These are phyloP conservation scores for Yamadazyma atlantica DNA, from an alignment of 1,139 yeast species.

Conservation along the genomic window DNA sequence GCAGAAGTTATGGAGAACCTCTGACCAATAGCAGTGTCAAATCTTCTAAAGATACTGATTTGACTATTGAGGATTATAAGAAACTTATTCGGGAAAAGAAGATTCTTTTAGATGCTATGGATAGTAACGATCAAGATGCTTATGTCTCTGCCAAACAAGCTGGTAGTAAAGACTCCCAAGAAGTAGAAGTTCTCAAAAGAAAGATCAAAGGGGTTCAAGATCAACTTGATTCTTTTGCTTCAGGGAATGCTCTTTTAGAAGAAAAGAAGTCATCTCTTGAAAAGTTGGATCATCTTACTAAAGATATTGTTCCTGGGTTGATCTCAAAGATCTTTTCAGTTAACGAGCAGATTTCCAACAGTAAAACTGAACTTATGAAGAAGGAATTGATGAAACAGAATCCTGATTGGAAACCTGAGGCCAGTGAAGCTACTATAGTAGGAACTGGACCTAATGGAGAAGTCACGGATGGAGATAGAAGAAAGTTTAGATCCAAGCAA, in stretches of 20 bases:
- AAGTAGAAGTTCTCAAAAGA: slow-evolving; percentile 63
- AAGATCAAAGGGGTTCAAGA: slow-evolving; percentile 58
- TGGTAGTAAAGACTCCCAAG: slow-evolving; percentile 34
- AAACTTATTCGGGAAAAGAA: slow-evolving; percentile 69
- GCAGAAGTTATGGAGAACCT: slow-evolving; percentile 23
- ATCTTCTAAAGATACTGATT: slow-evolving; percentile 29
- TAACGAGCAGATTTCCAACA: slow-evolving; percentile 67
- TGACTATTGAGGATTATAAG: slow-evolving; percentile 52
- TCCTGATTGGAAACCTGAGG: slow-evolving; percentile 54
- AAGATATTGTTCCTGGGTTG: slow-evolving; percentile 67
- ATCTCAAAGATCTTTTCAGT: slow-evolving; percentile 59
- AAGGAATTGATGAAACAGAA: slow-evolving; percentile 54
- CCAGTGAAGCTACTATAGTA: slow-evolving; percentile 53
- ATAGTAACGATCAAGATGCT: slow-evolving; percentile 61
- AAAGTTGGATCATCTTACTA: slow-evolving; percentile 54
- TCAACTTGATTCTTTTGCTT: slow-evolving; percentile 33
- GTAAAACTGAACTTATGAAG: slow-evolving; percentile 65
- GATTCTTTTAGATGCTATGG: slow-evolving; percentile 68
- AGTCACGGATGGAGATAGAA: slow-evolving; percentile 76
- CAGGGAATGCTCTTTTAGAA: slow-evolving; percentile 32
- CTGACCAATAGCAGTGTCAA: slow-evolving; percentile 16
- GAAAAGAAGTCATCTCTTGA: slow-evolving; percentile 45
- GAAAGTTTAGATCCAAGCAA: slow-evolving; percentile 78
- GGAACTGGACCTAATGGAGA: slow-evolving; percentile 89
- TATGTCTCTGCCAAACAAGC: slow-evolving; percentile 18